Evolutionary conservation across 148 eudicot genomes (phyloP), one percentile per base, ranked within the genome.

Genomic region (Oxyria digyna): DNA sequence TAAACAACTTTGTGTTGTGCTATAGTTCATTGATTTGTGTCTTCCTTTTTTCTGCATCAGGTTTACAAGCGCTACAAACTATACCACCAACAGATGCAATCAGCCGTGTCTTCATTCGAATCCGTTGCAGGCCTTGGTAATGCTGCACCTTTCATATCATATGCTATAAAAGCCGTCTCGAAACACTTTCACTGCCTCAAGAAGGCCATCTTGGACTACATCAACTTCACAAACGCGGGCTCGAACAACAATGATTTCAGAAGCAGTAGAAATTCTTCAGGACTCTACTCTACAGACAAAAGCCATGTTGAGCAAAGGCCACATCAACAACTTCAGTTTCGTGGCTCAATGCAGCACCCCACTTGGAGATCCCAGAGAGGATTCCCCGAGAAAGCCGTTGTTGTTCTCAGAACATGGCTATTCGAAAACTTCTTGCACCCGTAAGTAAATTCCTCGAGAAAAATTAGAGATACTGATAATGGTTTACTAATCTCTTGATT

Each of bases 1-100:
- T n/a, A n/a, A n/a, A n/a, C n/a, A n/a, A n/a, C n/a, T n/a, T n/a
- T n/a, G n/a, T n/a, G n/a, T n/a, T n/a, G n/a, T n/a, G n/a, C n/a
- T n/a, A n/a, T n/a, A n/a, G n/a, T n/a, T n/a, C n/a, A n/a, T n/a
- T n/a, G n/a, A n/a, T n/a, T n/a, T n/a, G n/a, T 63, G 67, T 17
- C 20, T 43, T 67, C 17, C 18, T 10, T 1, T 32, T 6, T 67
- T 38, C 14, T 24, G 38, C 38, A 32, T 45, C 71, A 81, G 84
- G 84, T 81, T 13, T 81, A 81, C 71, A 81, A 75, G 68, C 74
- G 81, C 69, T 81, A 81, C 41, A 81, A 73, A 48, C 67, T 78
- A 26, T 81, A 81, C 75, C 78, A 81, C 75, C 79, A 81, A 57
- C 84, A 81, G 62, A 78, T 81, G 84, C 81, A 81, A 37, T 78